These are phyloP conservation scores for Chaetoscypha palmicola DNA, from an alignment of 2,329 filamentous ascomycete genomes.

Conservation along the genomic window DNA sequence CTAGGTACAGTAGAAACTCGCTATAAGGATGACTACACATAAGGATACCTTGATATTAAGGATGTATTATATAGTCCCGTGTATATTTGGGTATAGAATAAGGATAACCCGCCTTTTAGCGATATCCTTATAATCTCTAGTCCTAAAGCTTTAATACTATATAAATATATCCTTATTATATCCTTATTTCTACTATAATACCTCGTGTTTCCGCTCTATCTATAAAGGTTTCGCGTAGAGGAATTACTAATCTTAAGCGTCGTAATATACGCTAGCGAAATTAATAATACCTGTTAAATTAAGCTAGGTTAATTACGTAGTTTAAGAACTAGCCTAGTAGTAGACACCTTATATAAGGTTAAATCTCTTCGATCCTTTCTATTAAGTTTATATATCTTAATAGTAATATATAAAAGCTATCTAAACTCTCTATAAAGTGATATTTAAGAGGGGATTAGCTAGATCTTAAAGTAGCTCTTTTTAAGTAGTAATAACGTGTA, in stretches of 20 bases:
- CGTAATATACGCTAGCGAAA: not conserved
- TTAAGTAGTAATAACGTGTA: conserved; percentile 5
- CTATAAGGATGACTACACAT: too few relatives aligned
- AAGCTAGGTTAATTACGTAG: not conserved
- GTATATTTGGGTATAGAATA: too few relatives aligned
- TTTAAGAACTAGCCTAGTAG: not conserved
- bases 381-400: not conserved
- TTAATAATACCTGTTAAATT: not conserved
- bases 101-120: too few relatives aligned
- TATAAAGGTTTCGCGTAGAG: too few relatives aligned
- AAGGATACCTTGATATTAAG: too few relatives aligned
- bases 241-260: not conserved
- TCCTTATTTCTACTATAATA: too few relatives aligned
- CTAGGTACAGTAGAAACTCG: too few relatives aligned
- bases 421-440: not conserved
- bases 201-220: too few relatives aligned
- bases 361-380: not conserved
- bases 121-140: too few relatives aligned
- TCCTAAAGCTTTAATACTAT: too few relatives aligned
- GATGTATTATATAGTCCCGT: too few relatives aligned
- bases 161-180: too few relatives aligned
- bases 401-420: not conserved
- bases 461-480: not conserved
- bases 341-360: not conserved
- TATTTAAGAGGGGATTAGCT: not conserved